Percentiles rank a stretch among this genome's conserved stretches.
Evolutionary conservation across 2,329 filamentous ascomycete species (phyloP).

Genomic region (Diaporthe capsici): DNA sequence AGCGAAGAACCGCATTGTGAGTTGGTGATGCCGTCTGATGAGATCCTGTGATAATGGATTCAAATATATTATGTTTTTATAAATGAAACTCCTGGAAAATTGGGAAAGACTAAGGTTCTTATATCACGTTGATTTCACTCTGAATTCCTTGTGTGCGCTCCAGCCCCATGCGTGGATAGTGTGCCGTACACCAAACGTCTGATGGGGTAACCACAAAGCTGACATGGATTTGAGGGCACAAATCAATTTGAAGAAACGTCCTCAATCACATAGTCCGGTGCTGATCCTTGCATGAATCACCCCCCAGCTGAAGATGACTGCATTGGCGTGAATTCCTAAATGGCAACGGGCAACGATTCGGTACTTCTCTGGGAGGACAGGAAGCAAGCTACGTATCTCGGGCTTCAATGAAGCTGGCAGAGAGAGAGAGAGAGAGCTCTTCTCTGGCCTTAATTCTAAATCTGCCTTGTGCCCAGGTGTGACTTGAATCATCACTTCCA

Average conservation of each 20-base stretch:
- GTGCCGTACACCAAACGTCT: background rate
- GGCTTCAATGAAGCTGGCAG: no score
- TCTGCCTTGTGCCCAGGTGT: no score
- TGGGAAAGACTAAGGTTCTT: background rate
- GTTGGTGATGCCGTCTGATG: background rate
- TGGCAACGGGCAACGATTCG: background rate
- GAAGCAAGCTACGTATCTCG: no score
- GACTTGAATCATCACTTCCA: no score
- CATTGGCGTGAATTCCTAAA: background rate
- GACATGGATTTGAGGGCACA: background rate
- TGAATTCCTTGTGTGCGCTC: background rate
- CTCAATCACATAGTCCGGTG: no score
- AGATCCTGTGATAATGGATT: background rate
- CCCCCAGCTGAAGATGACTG: background rate
- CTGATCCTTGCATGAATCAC: background rate
- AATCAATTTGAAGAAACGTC: background rate
- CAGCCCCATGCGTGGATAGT: no score
- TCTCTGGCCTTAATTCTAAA: no score
- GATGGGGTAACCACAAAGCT: background rate
- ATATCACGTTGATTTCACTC: background rate
- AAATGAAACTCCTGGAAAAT: background rate
- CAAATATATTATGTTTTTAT: background rate
- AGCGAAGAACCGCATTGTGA: background rate
- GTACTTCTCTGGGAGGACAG: background rate
- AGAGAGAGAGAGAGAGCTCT: no score